These are phyloP conservation scores for Phytophthora nicotianae DNA, from an alignment of 352 stramenopile species.

Conservation along the genomic window DNA sequence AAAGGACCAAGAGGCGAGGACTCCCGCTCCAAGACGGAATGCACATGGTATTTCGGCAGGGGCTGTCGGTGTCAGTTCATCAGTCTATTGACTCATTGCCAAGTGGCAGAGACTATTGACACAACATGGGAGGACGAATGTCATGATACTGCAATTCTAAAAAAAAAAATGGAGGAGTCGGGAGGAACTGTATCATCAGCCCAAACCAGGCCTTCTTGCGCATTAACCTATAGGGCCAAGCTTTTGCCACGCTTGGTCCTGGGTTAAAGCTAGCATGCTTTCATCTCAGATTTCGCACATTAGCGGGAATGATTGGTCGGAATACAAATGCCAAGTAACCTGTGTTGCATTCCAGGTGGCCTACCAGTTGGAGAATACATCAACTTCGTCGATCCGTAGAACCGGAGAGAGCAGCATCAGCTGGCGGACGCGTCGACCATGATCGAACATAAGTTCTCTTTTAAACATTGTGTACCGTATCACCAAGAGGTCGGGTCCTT, in stretches of 20 bases:
- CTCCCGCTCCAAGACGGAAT: conserved; percentile 3
- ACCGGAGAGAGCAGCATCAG: conserved; percentile 19
- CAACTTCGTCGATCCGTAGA: conserved; percentile 6
- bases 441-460: conserved; percentile 8
- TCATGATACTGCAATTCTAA: too few relatives aligned
- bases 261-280: too few relatives aligned
- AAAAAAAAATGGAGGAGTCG: too few relatives aligned
- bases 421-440: conserved; percentile 7
- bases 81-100: conserved; percentile 4
- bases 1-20: conserved; percentile 8
- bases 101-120: too few relatives aligned
- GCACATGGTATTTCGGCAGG: conserved; percentile 32
- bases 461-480: conserved; percentile 4
- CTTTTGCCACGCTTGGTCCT: too few relatives aligned
- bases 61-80: conserved; percentile 7
- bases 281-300: too few relatives aligned
- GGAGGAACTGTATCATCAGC: too few relatives aligned
- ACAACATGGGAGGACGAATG: too few relatives aligned
- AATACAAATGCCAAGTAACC: too few relatives aligned
- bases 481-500: neutral
- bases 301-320: too few relatives aligned
- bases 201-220: too few relatives aligned
- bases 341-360: neutral
- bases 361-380: conserved; percentile 11
- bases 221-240: too few relatives aligned